These are phyloP conservation scores for Cyclocybe aegerita DNA, from an alignment of 768 basidiomycete species.

Conservation along the genomic window DNA sequence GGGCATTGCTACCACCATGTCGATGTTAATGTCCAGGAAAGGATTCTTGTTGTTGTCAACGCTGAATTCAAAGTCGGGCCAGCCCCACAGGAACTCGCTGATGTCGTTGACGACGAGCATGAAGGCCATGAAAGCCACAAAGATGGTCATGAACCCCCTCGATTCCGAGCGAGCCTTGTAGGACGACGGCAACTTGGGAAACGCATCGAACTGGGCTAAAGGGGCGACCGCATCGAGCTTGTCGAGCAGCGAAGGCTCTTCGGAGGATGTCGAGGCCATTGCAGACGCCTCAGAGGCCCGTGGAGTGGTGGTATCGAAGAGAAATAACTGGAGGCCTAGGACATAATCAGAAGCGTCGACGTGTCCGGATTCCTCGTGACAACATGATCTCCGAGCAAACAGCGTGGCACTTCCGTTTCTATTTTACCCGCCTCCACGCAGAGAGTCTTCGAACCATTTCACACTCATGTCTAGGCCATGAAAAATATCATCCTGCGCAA, in stretches of 20 bases:
- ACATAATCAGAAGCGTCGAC: too few relatives aligned
- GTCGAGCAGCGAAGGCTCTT: slow-evolving; percentile 43
- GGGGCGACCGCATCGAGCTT: slow-evolving; percentile 66
- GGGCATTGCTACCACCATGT: slow-evolving; percentile 91
- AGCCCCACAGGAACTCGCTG: slow-evolving; percentile 91
- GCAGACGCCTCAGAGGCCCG: neutral
- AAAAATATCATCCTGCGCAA: too few relatives aligned
- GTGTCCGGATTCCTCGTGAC: too few relatives aligned
- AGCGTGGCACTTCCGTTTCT: too few relatives aligned
- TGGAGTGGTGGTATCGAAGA: too few relatives aligned
- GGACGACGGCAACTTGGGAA: slow-evolving; percentile 79
- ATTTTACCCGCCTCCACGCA: too few relatives aligned
- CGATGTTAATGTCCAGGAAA: slow-evolving; percentile 84
- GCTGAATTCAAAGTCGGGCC: slow-evolving; percentile 87
- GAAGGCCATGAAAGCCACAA: slow-evolving; percentile 64
- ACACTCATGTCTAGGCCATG: too few relatives aligned
- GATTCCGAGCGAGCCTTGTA: slow-evolving; percentile 81
- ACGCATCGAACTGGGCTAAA: slow-evolving; percentile 81
- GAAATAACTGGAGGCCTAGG: too few relatives aligned
- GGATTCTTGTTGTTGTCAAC: slow-evolving; percentile 66
- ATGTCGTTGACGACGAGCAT: slow-evolving; percentile 85
- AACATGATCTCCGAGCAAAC: too few relatives aligned
- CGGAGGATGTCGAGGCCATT: slow-evolving; percentile 6
- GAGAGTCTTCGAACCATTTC: too few relatives aligned
- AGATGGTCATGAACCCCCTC: slow-evolving; percentile 78